Evolutionary conservation across 352 stramenopile genomes (phyloP).

Genomic region (Peronosclerospora sorghi): DNA sequence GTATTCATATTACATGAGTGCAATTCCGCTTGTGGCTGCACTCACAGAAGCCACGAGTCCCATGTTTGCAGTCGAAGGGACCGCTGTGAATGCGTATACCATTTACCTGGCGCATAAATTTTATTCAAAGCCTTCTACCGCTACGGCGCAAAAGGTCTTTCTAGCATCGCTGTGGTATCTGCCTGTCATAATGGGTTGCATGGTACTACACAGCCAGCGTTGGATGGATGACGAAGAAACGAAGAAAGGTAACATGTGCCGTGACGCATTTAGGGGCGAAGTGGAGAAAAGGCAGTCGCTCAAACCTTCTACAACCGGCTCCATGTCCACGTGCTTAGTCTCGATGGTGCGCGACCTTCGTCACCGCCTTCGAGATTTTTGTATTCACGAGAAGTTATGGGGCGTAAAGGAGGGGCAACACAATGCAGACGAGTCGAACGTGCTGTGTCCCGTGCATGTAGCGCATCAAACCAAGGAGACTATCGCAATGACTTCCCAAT

Average conservation of each 20-base stretch:
- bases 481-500: constrained; percentile 42
- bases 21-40: constrained; percentile 90
- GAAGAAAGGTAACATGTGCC: constrained; percentile 42
- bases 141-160: constrained; percentile 95
- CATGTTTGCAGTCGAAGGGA: constrained; percentile 98
- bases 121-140: constrained; percentile 88
- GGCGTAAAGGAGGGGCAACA: constrained; percentile 66
- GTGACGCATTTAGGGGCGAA: constrained; percentile 63
- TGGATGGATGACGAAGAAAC: constrained; percentile 72
- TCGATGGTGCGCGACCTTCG: constrained; percentile 51
- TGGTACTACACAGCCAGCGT: constrained; percentile 94
- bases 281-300: constrained; percentile 57
- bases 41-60: constrained; percentile 91
- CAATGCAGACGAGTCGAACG: constrained; percentile 53
- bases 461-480: constrained; percentile 57
- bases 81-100: constrained; percentile 92
- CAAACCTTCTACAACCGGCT: constrained; percentile 16
- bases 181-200: constrained; percentile 93
- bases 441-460: constrained; percentile 75
- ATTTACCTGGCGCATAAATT: constrained; percentile 94
- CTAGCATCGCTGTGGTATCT: constrained; percentile 97
- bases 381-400: constrained; percentile 78
- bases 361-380: constrained; percentile 66
- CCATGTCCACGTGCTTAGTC: constrained; percentile 52
- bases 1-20: constrained; percentile 92